Percentiles rank a stretch among this genome's conserved stretches.
Conservation (phyloP, 345 rosid genomes). For the Viola odorata region DNA sequence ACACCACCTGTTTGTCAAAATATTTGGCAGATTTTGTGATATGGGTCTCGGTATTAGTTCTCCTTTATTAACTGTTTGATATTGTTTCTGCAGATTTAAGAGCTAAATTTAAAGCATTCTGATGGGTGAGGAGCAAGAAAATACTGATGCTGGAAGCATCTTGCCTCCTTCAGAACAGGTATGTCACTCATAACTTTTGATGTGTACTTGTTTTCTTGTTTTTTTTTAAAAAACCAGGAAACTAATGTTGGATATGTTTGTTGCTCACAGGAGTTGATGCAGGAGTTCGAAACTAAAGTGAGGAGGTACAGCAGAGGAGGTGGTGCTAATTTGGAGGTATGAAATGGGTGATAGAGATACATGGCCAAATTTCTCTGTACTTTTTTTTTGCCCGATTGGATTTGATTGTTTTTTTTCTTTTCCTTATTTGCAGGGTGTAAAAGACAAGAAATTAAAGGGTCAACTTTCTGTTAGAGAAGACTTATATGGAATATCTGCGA, state of each 20-base stretch:
- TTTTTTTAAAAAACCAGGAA: background rate
- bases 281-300: slow-evolving; percentile 46
- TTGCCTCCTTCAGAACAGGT: slow-evolving; percentile 46
- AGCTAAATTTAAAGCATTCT: background rate
- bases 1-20: background rate
- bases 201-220: background rate
- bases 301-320: slow-evolving; percentile 76
- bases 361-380: background rate
- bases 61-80: background rate
- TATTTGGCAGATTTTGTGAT: background rate
- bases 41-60: background rate
- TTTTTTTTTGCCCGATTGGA: background rate
- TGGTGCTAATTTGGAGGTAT: slow-evolving; percentile 64
- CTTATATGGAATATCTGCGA: slow-evolving; percentile 58
- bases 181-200: background rate
- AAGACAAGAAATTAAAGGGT: slow-evolving; percentile 70
- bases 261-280: slow-evolving; percentile 37
- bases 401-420: background rate
- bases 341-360: slow-evolving; percentile 2
- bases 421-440: slow-evolving; percentile 30
- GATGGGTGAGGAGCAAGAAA: slow-evolving; percentile 38
- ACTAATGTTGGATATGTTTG: slow-evolving; percentile 5
- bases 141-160: slow-evolving; percentile 16
- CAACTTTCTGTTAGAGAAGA: slow-evolving; percentile 65
- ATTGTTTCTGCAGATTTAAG: background rate